Evolutionary conservation across 225 moss, liverwort and hornwort species (phyloP).

Genomic region (Polytrichum commune): DNA sequence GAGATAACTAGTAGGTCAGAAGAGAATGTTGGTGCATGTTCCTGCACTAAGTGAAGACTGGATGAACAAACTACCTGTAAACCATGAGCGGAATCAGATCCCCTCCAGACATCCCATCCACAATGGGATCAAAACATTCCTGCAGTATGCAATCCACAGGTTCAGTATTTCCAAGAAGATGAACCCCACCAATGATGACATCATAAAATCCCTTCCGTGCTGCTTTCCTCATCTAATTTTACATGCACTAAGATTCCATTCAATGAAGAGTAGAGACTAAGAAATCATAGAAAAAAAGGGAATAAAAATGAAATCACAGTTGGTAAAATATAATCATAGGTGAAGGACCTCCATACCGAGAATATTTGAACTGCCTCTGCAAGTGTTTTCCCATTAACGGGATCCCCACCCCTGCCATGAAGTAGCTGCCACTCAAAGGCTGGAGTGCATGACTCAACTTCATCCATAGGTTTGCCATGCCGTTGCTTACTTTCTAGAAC

Average conservation of each 20-base stretch:
- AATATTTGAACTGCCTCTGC: slow-evolving; percentile 89
- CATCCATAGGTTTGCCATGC: slow-evolving; percentile 32
- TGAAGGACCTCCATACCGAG: slow-evolving; percentile 50
- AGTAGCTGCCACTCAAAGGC: slow-evolving; percentile 87
- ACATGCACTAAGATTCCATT: neutral
- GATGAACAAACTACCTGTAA: slow-evolving; percentile 55
- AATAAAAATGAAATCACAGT: neutral
- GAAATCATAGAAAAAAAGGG: neutral
- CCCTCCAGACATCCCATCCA: slow-evolving; percentile 86
- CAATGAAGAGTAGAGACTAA: neutral
- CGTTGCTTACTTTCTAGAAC: slow-evolving; percentile 54
- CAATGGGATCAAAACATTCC: slow-evolving; percentile 98
- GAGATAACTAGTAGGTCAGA: no score
- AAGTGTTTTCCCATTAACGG: slow-evolving; percentile 80
- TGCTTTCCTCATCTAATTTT: no score
- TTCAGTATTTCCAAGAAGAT: no score
- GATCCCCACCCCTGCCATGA: slow-evolving; percentile 87
- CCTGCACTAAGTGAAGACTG: neutral
- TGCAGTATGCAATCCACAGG: slow-evolving; percentile 22
- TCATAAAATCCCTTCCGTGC: no score
- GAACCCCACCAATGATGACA: no score
- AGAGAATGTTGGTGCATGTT: no score
- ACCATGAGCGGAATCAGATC: slow-evolving; percentile 99
- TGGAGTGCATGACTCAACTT: slow-evolving; percentile 23
- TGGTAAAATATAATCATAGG: neutral